These are phyloP conservation scores for Microdochium nivale DNA, from an alignment of 2,329 filamentous ascomycete species.

Conservation along the genomic window DNA sequence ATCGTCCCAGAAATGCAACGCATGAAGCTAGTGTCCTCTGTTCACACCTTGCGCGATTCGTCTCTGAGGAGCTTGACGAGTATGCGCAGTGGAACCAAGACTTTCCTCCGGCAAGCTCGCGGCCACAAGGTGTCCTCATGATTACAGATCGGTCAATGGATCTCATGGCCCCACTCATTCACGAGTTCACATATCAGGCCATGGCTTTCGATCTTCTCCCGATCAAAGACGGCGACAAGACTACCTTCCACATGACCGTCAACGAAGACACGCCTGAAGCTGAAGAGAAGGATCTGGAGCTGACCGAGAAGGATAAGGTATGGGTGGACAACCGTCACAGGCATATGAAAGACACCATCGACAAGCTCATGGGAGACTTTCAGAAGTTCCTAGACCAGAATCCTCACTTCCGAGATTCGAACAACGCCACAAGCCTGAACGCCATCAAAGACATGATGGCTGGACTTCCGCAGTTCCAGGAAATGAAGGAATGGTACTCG, in stretches of 20 bases:
- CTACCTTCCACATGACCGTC: conserved; percentile 72
- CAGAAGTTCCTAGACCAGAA: conserved; percentile 86
- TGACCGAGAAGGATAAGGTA: conserved; percentile 82
- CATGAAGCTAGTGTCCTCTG: conserved; percentile 88
- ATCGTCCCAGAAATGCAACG: conserved; percentile 61
- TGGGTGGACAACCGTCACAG: conserved; percentile 92
- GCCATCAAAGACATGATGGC: conserved; percentile 97
- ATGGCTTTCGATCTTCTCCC: conserved; percentile 93
- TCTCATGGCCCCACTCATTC: conserved; percentile 73
- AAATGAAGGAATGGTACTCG: conserved; percentile 92
- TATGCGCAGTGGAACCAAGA: conserved; percentile 78
- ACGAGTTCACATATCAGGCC: conserved; percentile 97
- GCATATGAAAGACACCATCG: conserved; percentile 97
- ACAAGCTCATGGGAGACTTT: conserved; percentile 87
- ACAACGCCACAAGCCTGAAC: conserved; percentile 68
- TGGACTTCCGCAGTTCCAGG: conserved; percentile 86
- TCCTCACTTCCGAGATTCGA: conserved; percentile 77
- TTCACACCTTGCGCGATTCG: conserved; percentile 79
- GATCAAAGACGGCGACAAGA: conserved; percentile 81
- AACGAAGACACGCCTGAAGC: conserved; percentile 64
- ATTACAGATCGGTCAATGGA: conserved; percentile 94
- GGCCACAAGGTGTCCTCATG: conserved; percentile 75
- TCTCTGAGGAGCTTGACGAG: conserved; percentile 83
- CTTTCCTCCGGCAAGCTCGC: conserved; percentile 70
- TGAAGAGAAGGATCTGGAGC: conserved; percentile 84